Evolutionary conservation across 768 basidiomycete species (phyloP).

Genomic region (Tylopilus subfusipes): DNA sequence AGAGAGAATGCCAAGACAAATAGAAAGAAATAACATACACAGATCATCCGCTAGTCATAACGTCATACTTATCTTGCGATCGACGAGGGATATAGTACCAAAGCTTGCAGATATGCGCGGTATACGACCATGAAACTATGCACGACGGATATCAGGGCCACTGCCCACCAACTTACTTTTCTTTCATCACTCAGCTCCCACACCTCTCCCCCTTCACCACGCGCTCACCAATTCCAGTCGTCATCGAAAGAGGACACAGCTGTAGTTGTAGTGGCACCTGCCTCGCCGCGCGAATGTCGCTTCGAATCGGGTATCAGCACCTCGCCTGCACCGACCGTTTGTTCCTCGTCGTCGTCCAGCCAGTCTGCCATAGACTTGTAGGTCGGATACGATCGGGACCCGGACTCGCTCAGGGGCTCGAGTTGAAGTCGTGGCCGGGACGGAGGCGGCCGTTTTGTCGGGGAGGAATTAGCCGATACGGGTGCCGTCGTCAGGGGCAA

Average conservation of each 20-base stretch:
- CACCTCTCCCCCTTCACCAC: not conserved
- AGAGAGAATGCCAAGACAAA: no score
- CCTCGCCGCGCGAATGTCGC: not conserved
- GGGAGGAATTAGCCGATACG: not conserved
- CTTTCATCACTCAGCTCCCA: not conserved
- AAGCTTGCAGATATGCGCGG: not conserved
- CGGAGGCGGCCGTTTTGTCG: not conserved
- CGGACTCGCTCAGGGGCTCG: not conserved
- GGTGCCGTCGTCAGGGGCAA: not conserved
- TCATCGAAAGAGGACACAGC: slow-evolving; percentile 33
- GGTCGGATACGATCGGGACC: slow-evolving; percentile 4
- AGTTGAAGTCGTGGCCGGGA: not conserved
- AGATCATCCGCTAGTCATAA: no score
- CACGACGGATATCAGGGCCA: no score
- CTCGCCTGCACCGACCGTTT: slow-evolving; percentile 15
- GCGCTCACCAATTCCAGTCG: slow-evolving; percentile 59
- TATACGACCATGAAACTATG: no score
- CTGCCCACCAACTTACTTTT: not conserved
- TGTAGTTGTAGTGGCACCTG: not conserved
- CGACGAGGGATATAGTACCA: no score
- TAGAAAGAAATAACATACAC: no score
- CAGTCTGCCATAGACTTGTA: slow-evolving; percentile 15
- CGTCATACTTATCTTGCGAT: not conserved
- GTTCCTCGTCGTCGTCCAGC: slow-evolving; percentile 42
- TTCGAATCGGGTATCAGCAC: slow-evolving; percentile 33